A percentile compares a stretch with the other conserved stretches of the same genome.
Conservation (phyloP, 192 early-diverging fungal genomes). For the Backusella tuberculispora region DNA sequence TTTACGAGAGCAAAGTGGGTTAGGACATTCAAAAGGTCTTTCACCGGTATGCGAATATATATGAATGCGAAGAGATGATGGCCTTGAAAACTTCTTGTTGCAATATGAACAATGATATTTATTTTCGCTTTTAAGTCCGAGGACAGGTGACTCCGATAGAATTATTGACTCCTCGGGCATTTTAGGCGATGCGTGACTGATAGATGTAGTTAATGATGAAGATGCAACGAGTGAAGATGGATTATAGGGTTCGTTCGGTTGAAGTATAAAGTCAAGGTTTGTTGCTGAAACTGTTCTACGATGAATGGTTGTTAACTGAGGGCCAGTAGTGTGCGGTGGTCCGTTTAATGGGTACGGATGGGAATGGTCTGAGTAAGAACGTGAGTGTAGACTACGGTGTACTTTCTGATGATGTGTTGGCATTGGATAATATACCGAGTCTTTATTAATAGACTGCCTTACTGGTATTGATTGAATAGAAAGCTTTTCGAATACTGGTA, state of each 20-base stretch:
- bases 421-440: background rate
- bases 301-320: background rate
- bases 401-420: too few species aligned
- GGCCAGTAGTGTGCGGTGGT: background rate
- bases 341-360: background rate
- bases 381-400: background rate
- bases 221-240: background rate
- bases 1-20: constrained; percentile 62
- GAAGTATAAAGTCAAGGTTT: background rate
- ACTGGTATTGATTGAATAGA: background rate
- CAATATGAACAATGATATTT: constrained; percentile 65
- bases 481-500: background rate
- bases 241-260: background rate
- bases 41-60: constrained; percentile 78
- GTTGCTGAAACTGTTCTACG: constrained; percentile 12
- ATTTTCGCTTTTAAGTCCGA: constrained; percentile 21
- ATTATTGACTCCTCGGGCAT: background rate
- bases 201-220: background rate
- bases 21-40: constrained; percentile 67
- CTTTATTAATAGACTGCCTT: background rate
- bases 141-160: too few species aligned
- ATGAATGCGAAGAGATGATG: constrained; percentile 69
- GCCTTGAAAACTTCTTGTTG: constrained; percentile 67
- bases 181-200: background rate
- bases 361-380: background rate